Evolutionary conservation across 768 basidiomycete species (phyloP).

Genomic region (Leccinum barrowsii): DNA sequence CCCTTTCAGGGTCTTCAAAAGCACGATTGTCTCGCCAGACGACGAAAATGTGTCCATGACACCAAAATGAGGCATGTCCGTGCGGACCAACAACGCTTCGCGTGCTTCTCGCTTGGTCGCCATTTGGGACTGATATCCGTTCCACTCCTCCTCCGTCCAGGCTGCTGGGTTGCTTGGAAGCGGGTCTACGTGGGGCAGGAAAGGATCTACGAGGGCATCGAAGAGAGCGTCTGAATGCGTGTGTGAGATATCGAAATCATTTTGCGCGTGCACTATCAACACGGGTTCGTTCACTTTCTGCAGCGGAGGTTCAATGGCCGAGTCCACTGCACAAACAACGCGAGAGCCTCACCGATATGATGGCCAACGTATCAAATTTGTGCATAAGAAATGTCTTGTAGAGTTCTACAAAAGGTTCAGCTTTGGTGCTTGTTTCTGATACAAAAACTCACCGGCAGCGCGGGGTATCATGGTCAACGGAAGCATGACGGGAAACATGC

Average conservation of each 20-base stretch:
- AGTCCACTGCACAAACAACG: not conserved
- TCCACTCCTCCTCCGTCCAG: conserved; percentile 43
- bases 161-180: conserved; percentile 30
- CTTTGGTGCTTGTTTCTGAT: not conserved
- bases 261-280: conserved; percentile 68
- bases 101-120: conserved; percentile 40
- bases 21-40: conserved; percentile 46
- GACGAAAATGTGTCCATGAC: conserved; percentile 49
- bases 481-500: conserved; percentile 65
- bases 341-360: conserved; percentile 50
- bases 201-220: conserved; percentile 59
- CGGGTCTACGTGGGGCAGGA: conserved; percentile 49
- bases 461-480: conserved; percentile 65
- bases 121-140: conserved; percentile 37
- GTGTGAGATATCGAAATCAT: conserved; percentile 73
- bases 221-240: conserved; percentile 69
- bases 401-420: conserved; percentile 39
- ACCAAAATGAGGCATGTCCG: conserved; percentile 47
- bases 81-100: conserved; percentile 42
- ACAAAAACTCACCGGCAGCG: conserved; percentile 47
- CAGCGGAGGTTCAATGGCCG: not conserved
- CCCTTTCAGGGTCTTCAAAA: conserved; percentile 57
- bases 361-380: conserved; percentile 59
- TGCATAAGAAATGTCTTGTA: conserved; percentile 52
- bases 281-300: conserved; percentile 68